phyloP scores from a whole-genome alignment of 768 basidiomycete genomes.

The Pisolithus microcarpus region DNA sequence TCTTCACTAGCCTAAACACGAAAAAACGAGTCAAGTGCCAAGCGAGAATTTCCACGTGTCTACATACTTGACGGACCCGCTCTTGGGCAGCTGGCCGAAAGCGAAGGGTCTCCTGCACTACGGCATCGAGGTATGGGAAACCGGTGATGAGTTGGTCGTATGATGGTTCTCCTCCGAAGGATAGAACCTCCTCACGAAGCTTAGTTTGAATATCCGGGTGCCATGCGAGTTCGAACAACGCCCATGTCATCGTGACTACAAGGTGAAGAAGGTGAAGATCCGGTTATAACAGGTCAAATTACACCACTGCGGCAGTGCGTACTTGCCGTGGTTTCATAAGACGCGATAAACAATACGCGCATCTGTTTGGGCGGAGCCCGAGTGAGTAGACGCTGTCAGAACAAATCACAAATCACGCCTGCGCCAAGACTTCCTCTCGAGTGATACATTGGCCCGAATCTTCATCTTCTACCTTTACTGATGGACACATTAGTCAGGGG shows the following conservation, averaged over 20 bases:
- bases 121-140: constrained; percentile 50
- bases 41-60: too few relatives aligned
- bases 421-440: constrained; percentile 20
- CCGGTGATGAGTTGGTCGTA: constrained; percentile 44
- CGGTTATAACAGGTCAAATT: too few relatives aligned
- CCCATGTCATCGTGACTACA: constrained; percentile 33
- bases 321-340: constrained; percentile 19
- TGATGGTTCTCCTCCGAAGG: constrained; percentile 40
- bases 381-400: too few relatives aligned
- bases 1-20: constrained; percentile 38
- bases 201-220: constrained; percentile 39
- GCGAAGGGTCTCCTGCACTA: constrained; percentile 39
- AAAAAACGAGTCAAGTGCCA: neutral
- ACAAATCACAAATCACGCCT: constrained; percentile 5
- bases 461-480: constrained; percentile 32
- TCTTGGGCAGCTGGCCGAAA: constrained; percentile 33
- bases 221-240: constrained; percentile 47
- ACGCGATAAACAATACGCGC: constrained; percentile 12
- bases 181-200: constrained; percentile 42
- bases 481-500: neutral
- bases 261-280: neutral
- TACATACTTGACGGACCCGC: constrained; percentile 8
- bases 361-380: constrained; percentile 5
- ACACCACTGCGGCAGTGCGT: neutral
- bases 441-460: constrained; percentile 20